Evolutionary conservation across 2,329 filamentous ascomycete genomes (phyloP).

Genomic region (Venturia oleaginea): DNA sequence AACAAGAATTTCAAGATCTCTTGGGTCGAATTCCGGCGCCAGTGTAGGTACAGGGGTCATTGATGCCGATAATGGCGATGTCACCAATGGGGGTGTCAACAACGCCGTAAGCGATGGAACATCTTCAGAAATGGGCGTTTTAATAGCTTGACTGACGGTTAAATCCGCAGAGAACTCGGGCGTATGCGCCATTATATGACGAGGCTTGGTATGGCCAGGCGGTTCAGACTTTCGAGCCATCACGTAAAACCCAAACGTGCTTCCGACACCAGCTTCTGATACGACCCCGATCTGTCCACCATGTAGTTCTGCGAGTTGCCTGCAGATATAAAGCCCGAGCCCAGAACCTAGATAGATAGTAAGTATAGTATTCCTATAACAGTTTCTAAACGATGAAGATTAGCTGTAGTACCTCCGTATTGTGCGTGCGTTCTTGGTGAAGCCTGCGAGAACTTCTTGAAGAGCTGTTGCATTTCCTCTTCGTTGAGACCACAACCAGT

Average conservation of each 20-base stretch:
- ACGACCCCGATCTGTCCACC: conserved; percentile 60
- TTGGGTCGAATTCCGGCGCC: background rate
- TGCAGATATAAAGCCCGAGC: conserved; percentile 56
- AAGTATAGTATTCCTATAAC: too few relatives aligned
- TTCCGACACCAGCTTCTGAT: conserved; percentile 49
- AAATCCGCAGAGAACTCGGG: background rate
- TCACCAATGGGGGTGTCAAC: background rate
- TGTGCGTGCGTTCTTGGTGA: conserved; percentile 50
- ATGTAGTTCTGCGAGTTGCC: conserved; percentile 59
- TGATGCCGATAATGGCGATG: background rate
- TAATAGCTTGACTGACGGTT: background rate
- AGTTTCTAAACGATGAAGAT: too few relatives aligned
- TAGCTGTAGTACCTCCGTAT: conserved; percentile 12
- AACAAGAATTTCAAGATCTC: conserved; percentile 10
- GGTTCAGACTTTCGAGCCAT: conserved; percentile 25
- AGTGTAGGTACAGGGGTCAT: background rate
- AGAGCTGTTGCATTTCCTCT: conserved; percentile 47
- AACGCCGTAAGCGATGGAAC: background rate
- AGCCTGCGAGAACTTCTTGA: conserved; percentile 61
- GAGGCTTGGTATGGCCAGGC: background rate
- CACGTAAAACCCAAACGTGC: conserved; percentile 60
- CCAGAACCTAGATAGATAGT: too few relatives aligned
- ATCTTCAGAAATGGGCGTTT: background rate
- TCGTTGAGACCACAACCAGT: conserved; percentile 56
- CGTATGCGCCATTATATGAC: background rate